Evolutionary conservation across 495 filamentous ascomycete species (phyloP).

Genomic region (Chlorociboria aeruginascens): DNA sequence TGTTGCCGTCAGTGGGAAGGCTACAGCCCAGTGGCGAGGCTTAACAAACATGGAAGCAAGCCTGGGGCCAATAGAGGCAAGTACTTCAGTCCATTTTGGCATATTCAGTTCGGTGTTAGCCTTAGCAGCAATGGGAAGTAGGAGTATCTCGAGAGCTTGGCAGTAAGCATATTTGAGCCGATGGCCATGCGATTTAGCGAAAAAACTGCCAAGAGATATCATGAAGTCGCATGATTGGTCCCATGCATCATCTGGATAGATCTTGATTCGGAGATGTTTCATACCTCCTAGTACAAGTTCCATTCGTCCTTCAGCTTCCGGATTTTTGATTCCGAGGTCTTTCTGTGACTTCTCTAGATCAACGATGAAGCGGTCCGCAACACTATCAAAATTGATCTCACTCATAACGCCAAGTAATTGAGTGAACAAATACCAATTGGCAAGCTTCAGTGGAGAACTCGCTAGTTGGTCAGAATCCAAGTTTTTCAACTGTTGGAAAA

Average conservation of each 20-base stretch:
- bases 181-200: conserved; percentile 72
- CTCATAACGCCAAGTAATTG: conserved; percentile 93
- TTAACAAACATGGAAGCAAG: conserved; percentile 76
- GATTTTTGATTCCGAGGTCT: conserved; percentile 53
- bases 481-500: conserved; percentile 80
- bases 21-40: conserved; percentile 77
- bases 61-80: conserved; percentile 62
- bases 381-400: conserved; percentile 72
- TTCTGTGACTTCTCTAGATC: conserved; percentile 71
- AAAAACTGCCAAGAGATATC: conserved; percentile 64
- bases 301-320: conserved; percentile 65
- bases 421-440: conserved; percentile 90
- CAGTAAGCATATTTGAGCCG: conserved; percentile 90
- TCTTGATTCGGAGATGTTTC: conserved; percentile 70
- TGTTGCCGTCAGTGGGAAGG: conserved; percentile 75
- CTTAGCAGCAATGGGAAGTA: conserved; percentile 78
- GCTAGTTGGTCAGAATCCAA: conserved; percentile 76
- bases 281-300: conserved; percentile 82
- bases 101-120: conserved; percentile 62
- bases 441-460: conserved; percentile 66
- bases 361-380: conserved; percentile 64
- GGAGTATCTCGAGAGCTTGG: conserved; percentile 71
- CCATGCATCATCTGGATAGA: conserved; percentile 63
- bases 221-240: conserved; percentile 82
- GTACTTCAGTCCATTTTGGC: conserved; percentile 75